Percentiles rank a stretch among this genome's conserved stretches.
Evolutionary conservation across 1,284 basidiomycete genomes (phyloP).

Genomic region (Ceratobasidium sp.): DNA sequence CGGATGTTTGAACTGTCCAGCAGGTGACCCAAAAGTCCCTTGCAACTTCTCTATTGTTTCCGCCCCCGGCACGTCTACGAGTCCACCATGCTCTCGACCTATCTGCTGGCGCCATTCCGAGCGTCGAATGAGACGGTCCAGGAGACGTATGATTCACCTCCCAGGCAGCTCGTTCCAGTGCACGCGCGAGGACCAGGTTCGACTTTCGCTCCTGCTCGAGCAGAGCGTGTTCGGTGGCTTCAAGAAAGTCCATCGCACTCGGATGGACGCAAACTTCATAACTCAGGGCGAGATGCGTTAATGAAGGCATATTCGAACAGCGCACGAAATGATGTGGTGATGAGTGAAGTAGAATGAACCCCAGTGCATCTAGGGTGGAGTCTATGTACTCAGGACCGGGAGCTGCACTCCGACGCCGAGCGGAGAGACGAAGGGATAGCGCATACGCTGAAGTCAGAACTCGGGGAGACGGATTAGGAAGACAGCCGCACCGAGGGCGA

Average conservation of each 20-base stretch:
- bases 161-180: slow-evolving; percentile 10
- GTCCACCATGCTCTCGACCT: slow-evolving; percentile 30
- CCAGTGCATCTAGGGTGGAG: not conserved
- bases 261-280: slow-evolving; percentile 31
- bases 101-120: not conserved
- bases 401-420: not conserved
- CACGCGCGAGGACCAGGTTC: slow-evolving; percentile 30
- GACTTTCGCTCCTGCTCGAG: slow-evolving; percentile 24
- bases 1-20: slow-evolving; percentile 27
- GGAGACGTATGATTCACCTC: not conserved
- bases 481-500: too few species aligned
- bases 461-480: too few species aligned
- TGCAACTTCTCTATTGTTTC: not conserved
- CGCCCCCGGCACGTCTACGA: not conserved
- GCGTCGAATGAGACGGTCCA: not conserved
- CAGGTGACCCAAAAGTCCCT: slow-evolving; percentile 38
- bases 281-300: not conserved
- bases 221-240: slow-evolving; percentile 31
- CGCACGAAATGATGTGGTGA: too few species aligned
- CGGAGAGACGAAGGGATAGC: too few species aligned
- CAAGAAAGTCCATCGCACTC: slow-evolving; percentile 31
- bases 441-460: not conserved
- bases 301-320: slow-evolving; percentile 38
- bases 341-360: not conserved
- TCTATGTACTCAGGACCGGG: slow-evolving; percentile 22